phyloP scores from a whole-genome alignment of 305 asterid genomes.

The Solanum aculeatissimum region DNA sequence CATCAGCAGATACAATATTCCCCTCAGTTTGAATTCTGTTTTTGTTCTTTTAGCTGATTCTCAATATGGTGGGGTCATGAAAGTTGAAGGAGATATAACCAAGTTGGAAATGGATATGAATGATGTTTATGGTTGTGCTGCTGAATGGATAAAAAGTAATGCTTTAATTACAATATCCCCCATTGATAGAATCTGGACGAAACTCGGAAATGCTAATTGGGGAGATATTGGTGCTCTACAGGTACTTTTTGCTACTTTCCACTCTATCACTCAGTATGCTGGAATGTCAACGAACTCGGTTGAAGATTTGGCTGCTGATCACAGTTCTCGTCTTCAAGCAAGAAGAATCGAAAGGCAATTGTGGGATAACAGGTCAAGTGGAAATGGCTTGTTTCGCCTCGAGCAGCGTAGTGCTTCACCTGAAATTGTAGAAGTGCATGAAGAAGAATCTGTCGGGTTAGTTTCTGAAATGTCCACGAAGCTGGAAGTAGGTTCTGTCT shows the following conservation, averaged over 20 bases:
- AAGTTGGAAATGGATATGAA: slow-evolving; percentile 56
- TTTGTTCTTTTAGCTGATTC: slow-evolving; percentile 66
- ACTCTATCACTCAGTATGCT: slow-evolving; percentile 62
- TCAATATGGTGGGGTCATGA: slow-evolving; percentile 73
- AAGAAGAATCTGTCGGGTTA: slow-evolving; percentile 45
- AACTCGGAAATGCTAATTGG: slow-evolving; percentile 98
- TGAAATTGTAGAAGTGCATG: slow-evolving; percentile 82
- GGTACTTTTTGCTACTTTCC: slow-evolving; percentile 81
- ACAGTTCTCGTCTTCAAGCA: slow-evolving; percentile 74
- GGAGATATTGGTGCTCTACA: slow-evolving; percentile 89
- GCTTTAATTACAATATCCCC: slow-evolving; percentile 64
- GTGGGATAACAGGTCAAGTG: slow-evolving; percentile 31
- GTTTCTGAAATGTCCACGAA: slow-evolving; percentile 28
- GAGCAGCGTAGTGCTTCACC: slow-evolving; percentile 69
- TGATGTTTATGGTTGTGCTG: slow-evolving; percentile 65
- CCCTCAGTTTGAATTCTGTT: slow-evolving; percentile 55
- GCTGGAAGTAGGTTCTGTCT: slow-evolving; percentile 58
- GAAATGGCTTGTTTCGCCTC: slow-evolving; percentile 45
- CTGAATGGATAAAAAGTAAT: slow-evolving; percentile 66
- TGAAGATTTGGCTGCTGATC: slow-evolving; percentile 94
- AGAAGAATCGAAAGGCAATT: slow-evolving; percentile 75
- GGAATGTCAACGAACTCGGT: slow-evolving; percentile 59
- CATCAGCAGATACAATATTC: slow-evolving; percentile 60
- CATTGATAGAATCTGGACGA: slow-evolving; percentile 82
- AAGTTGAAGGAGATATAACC: slow-evolving; percentile 78